Conservation (phyloP, 148 eudicot genomes). For the Chenopodium berlandieri region DNA sequence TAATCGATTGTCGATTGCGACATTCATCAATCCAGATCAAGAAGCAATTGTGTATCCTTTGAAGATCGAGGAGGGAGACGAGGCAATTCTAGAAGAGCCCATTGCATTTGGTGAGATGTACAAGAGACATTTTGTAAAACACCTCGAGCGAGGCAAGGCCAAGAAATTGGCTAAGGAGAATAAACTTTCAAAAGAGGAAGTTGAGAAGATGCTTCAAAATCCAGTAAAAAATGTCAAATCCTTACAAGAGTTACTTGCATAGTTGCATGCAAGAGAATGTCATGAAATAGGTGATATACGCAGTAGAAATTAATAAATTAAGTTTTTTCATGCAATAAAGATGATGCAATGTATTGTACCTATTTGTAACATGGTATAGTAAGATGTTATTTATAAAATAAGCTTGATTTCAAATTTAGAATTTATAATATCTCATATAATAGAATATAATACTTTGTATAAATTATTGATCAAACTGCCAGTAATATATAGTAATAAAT, state of each 20-base stretch:
- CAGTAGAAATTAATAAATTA: too few relatives aligned
- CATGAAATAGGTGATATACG: too few relatives aligned
- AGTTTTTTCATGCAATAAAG: too few relatives aligned
- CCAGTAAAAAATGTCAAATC: background rate
- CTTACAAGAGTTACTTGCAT: slow-evolving; percentile 6
- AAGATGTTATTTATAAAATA: too few relatives aligned
- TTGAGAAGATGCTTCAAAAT: background rate
- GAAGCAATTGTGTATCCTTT: slow-evolving; percentile 63
- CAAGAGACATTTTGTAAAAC: slow-evolving; percentile 42
- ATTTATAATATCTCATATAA: too few relatives aligned
- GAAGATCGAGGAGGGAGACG: slow-evolving; percentile 52
- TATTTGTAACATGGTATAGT: too few relatives aligned
- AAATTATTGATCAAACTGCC: too few relatives aligned
- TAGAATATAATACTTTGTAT: too few relatives aligned
- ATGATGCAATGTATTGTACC: too few relatives aligned
- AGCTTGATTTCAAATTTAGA: too few relatives aligned
- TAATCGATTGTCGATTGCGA: slow-evolving; percentile 55
- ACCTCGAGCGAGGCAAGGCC: slow-evolving; percentile 33
- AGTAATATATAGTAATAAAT: too few relatives aligned
- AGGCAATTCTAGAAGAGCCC: slow-evolving; percentile 49
- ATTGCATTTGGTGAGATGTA: slow-evolving; percentile 59
- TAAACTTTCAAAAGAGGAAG: background rate
- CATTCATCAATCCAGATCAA: slow-evolving; percentile 64
- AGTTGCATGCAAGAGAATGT: too few relatives aligned
- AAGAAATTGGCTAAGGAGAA: slow-evolving; percentile 31